Base-by-base conservation (phyloP, 2,329 filamentous ascomycete species). In the Penicillium brasilianum region DNA sequence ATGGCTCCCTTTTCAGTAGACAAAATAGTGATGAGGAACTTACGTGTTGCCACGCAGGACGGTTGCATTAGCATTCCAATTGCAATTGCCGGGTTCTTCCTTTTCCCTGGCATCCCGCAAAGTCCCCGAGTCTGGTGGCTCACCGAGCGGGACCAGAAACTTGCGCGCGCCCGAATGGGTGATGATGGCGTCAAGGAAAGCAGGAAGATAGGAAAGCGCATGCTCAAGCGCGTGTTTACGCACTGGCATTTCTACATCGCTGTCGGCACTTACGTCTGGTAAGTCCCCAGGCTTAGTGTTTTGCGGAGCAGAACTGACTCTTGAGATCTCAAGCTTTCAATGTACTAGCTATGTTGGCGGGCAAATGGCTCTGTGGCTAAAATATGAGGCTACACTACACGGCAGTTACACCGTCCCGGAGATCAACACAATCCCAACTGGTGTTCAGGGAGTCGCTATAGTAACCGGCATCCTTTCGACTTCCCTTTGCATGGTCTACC, bases 261-360 rank as follows among this genome's bases (percentile, higher is more conserved):
- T 0, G 62, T 71, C 0, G 36, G 64, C 22, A 67, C 67, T 1
- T 72, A 72, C 49, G 59, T 71, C 32, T 71, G 66, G 69, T 70
- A 57, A 59, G 68, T 60, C 10, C 22, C 13, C 9, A 43, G 20
- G 3, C 8, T 1, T 43, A 43, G n/a, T 43, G 8, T 43, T 43
- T 18, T 2, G 39, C 20, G 48, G 55, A 10, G 46, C n/a, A 25
- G 25, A 51, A 32, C 14, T 36, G 20, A 32, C 30, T 44, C 37
- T 36, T 34, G 20, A 22, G 28, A 43, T 71, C 5, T 28, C 72
- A 11, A 70, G 62, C 53, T 64, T 64, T 39, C 62, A 71, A 46
- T 69, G 69, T 22, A 66, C 86, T 0, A 91, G 90, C 72, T 86
- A 84, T 60, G 82, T 84, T 32, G 90, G 91, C 71, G 79, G 85